Base-by-base conservation (phyloP, 345 rosid genomes). In the Eucalyptus albens region DNA sequence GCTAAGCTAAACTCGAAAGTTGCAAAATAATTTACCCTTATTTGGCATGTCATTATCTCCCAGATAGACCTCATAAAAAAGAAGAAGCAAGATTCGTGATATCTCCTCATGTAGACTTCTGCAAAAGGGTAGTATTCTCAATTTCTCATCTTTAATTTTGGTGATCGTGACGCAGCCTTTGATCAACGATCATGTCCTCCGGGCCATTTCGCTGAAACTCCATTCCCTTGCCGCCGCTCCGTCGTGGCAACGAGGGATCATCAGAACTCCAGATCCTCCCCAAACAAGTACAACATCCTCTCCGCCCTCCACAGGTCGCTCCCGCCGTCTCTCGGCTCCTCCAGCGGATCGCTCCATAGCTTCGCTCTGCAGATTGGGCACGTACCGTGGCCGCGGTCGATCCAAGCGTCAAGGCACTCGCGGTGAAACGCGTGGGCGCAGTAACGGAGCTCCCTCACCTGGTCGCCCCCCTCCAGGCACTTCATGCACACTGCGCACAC, bases 221-320 rank as follows among this genome's bases (percentile, higher is more conserved):
- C 21, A 67, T 67, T 16, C 40, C 80, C 80, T n/a, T 37, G 9
- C 33, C 80, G 14, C 37, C 17, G 40, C 37, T n/a, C 19, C 37
- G 19, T 65, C 11, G 77, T 16, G 9, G 33, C 21, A 31, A 8
- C 11, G 33, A n/a, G 80, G 65, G 65, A 33, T 17, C 6, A 72
- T 72, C 44, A 17, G 44, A 72, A 72, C 82, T 33, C 82, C 44
- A 72, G 12, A 33, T 89, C 90, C 86, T 53, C 90, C 24, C 90
- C 88, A 87, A 89, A 89, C 90, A 89, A 67, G 88, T 89, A 89
- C 31, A 89, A 8, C 90, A 89, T 87, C 88, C 90, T 89, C 88
- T 89, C 90, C 31, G 24, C 51, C 86, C 90, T 72, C 90, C 88
- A 89, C 19, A 88, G 90, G 87, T 87, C 87, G 24, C 62, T 42